phyloP scores from a whole-genome alignment of 345 rosid species.

The Gossypium ekmanianum region DNA sequence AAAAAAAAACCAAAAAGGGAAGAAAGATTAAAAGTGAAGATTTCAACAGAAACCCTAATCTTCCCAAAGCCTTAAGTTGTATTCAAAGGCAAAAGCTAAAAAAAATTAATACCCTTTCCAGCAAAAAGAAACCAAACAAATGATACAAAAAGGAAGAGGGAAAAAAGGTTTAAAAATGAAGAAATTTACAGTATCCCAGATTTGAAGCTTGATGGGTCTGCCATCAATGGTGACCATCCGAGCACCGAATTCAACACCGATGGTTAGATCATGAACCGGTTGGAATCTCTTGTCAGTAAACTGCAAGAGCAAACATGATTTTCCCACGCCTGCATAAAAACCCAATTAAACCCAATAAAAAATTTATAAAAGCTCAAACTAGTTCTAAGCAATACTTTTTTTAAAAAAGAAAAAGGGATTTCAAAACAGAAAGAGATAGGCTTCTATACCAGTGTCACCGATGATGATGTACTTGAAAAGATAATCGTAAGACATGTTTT shows the following conservation, averaged over 20 bases:
- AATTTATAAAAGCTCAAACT: background rate
- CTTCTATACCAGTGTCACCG: slow-evolving; percentile 30
- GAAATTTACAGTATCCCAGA: slow-evolving; percentile 59
- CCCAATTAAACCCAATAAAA: background rate
- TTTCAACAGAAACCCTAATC: no score
- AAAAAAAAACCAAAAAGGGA: no score
- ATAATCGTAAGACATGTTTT: slow-evolving; percentile 60
- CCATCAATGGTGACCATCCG: slow-evolving; percentile 66
- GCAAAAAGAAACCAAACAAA: background rate
- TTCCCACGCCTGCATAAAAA: slow-evolving; percentile 52
- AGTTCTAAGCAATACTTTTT: no score
- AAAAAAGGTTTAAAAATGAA: background rate
- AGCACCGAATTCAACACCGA: slow-evolving; percentile 77
- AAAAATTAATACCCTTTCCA: background rate
- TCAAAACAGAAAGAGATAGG: background rate
- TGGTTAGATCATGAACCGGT: slow-evolving; percentile 71
- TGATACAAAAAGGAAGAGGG: background rate
- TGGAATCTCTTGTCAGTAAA: slow-evolving; percentile 79
- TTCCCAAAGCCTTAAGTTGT: background rate
- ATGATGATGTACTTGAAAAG: slow-evolving; percentile 74
- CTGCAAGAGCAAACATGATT: slow-evolving; percentile 62
- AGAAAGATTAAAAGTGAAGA: no score
- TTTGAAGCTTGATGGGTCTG: slow-evolving; percentile 66
- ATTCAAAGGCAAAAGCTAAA: background rate
- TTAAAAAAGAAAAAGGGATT: background rate